Conservation (phyloP, 2,329 filamentous ascomycete species). For the Sodiomyces alkalinus region DNA sequence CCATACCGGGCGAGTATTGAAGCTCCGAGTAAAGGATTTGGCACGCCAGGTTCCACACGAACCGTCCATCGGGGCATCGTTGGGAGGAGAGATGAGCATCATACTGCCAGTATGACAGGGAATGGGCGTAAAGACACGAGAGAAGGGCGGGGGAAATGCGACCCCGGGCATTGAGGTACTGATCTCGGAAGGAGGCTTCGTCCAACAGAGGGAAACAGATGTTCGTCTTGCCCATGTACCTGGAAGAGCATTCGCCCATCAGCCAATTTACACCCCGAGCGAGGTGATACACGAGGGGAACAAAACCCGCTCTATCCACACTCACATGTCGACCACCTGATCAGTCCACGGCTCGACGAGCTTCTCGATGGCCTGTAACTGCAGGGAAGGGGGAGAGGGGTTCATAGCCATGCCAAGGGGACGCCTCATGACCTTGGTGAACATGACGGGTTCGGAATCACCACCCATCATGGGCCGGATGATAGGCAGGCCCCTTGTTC, state of each 20-base stretch:
- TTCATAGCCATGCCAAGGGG: slow-evolving; percentile 25
- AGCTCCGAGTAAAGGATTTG: slow-evolving; percentile 45
- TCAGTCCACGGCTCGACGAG: slow-evolving; percentile 38
- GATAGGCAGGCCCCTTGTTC: slow-evolving; percentile 13
- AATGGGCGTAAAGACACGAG: slow-evolving; percentile 41
- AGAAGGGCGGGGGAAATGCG: slow-evolving; percentile 39
- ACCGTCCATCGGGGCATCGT: slow-evolving; percentile 39
- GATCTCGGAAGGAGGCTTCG: slow-evolving; percentile 33
- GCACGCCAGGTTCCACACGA: slow-evolving; percentile 46
- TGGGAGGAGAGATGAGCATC: slow-evolving; percentile 26
- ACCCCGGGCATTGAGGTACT: slow-evolving; percentile 27
- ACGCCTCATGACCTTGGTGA: slow-evolving; percentile 28
- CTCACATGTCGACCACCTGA: slow-evolving; percentile 33
- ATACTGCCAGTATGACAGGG: slow-evolving; percentile 40
- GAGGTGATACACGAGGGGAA: background rate
- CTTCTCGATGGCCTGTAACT: slow-evolving; percentile 41
- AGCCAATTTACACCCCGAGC: background rate
- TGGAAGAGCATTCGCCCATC: slow-evolving; percentile 9
- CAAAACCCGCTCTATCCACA: background rate
- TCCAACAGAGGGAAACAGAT: slow-evolving; percentile 47
- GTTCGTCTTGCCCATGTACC: slow-evolving; percentile 40
- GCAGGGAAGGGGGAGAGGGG: slow-evolving; percentile 24
- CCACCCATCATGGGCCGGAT: slow-evolving; percentile 10
- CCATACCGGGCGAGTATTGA: slow-evolving; percentile 40
- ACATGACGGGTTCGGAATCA: slow-evolving; percentile 22